Percentiles rank a stretch among this genome's conserved stretches.
phyloP scores from a whole-genome alignment of 768 basidiomycete genomes.

The Termitomyces sp. region DNA sequence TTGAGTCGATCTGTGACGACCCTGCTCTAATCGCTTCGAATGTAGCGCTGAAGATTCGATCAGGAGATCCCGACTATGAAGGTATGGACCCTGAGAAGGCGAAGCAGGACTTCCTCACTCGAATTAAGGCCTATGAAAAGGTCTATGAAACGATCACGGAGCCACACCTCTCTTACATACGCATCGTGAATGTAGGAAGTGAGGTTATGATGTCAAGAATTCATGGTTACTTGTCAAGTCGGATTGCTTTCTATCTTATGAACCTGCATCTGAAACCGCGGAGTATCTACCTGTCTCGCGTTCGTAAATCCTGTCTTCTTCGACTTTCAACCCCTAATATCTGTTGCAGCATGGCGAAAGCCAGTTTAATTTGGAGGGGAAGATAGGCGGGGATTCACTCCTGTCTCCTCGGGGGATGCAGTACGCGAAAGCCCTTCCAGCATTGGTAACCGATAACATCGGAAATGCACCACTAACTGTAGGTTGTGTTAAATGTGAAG shows the following conservation, averaged over 20 bases:
- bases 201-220: slow-evolving; percentile 85
- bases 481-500: slow-evolving; percentile 15
- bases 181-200: slow-evolving; percentile 90
- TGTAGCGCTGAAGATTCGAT: slow-evolving; percentile 90
- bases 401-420: slow-evolving; percentile 79
- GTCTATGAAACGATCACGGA: slow-evolving; percentile 96
- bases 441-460: slow-evolving; percentile 83
- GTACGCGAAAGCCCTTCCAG: slow-evolving; percentile 84
- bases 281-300: slow-evolving; percentile 93
- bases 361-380: slow-evolving; percentile 92
- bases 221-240: slow-evolving; percentile 92
- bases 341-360: slow-evolving; percentile 87
- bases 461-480: slow-evolving; percentile 87
- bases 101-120: slow-evolving; percentile 81
- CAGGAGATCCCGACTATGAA: slow-evolving; percentile 97
- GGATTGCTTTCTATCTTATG: slow-evolving; percentile 98
- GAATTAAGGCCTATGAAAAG: slow-evolving; percentile 91
- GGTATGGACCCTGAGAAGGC: slow-evolving; percentile 82
- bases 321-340: slow-evolving; percentile 2
- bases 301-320: slow-evolving; percentile 33
- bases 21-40: slow-evolving; percentile 93
- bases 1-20: slow-evolving; percentile 94
- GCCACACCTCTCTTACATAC: slow-evolving; percentile 82
- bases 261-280: slow-evolving; percentile 95
- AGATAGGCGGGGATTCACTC: slow-evolving; percentile 95